Conservation (phyloP, 2,329 filamentous ascomycete genomes). For the Aspergillus caelatus region DNA sequence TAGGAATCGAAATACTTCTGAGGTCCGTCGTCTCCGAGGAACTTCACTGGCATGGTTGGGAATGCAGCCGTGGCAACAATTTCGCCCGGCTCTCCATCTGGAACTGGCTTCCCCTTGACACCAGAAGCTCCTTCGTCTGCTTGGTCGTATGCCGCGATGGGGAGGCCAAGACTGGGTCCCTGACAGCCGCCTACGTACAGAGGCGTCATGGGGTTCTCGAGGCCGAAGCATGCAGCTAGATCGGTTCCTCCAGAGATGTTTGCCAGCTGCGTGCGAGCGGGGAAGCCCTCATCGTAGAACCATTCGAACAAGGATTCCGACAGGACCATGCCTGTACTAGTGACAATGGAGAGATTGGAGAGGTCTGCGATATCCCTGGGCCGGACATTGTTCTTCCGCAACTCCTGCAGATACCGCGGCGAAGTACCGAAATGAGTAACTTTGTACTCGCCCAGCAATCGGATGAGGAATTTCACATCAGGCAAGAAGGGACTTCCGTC, state of each 20-base stretch:
- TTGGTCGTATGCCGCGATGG: conserved; percentile 63
- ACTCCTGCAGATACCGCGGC: conserved; percentile 74
- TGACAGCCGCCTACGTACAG: conserved; percentile 64
- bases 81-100: conserved; percentile 71
- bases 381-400: conserved; percentile 65
- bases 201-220: conserved; percentile 69
- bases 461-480: conserved; percentile 64
- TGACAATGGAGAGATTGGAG: conserved; percentile 62
- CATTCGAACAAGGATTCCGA: conserved; percentile 77
- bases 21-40: conserved; percentile 59
- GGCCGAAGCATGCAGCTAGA: conserved; percentile 52
- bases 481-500: conserved; percentile 81
- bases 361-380: conserved; percentile 68
- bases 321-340: conserved; percentile 80
- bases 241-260: conserved; percentile 82
- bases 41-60: conserved; percentile 72
- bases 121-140: conserved; percentile 50
- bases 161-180: conserved; percentile 55
- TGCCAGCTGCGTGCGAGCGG: conserved; percentile 64
- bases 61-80: conserved; percentile 72
- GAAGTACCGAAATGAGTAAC: conserved; percentile 76
- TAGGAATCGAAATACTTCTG: conserved; percentile 58
- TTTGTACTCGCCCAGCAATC: conserved; percentile 62
- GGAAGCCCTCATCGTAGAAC: conserved; percentile 75
- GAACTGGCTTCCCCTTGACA: conserved; percentile 54